A percentile compares a stretch with the other conserved stretches of the same genome.
phyloP scores from a whole-genome alignment of 116 monocot genomes.

The Cymodocea nodosa region DNA sequence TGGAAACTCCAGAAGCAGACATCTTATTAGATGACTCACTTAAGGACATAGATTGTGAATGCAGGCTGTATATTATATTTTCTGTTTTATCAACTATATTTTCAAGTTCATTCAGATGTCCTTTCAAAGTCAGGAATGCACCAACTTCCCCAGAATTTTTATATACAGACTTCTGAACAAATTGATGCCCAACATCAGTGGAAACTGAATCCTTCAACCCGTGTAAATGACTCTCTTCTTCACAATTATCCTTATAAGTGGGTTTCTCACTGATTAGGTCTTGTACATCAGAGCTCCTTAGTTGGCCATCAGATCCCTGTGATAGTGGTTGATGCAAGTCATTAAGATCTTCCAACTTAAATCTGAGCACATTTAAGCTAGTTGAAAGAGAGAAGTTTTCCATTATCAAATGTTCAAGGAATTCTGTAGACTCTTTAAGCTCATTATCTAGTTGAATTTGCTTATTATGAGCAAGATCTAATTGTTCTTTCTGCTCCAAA shows the following conservation, averaged over 20 bases:
- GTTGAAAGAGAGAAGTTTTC: constrained; percentile 50
- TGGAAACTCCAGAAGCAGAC: constrained; percentile 53
- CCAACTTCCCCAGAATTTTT: constrained; percentile 11
- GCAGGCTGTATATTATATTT: constrained; percentile 40
- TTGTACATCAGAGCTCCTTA: background rate
- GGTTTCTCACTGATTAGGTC: background rate
- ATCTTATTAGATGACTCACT: constrained; percentile 26
- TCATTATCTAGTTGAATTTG: constrained; percentile 35
- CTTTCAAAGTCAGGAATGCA: constrained; percentile 22
- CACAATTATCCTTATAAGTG: constrained; percentile 4
- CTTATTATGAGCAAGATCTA: constrained; percentile 27
- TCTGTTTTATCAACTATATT: constrained; percentile 40
- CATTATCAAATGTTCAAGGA: constrained; percentile 40
- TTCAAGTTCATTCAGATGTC: constrained; percentile 36
- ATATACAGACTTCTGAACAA: constrained; percentile 8
- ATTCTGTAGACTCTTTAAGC: constrained; percentile 30
- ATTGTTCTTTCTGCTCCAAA: constrained; percentile 38
- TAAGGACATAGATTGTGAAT: constrained; percentile 26
- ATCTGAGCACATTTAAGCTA: constrained; percentile 33
- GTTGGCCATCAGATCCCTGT: constrained; percentile 7
- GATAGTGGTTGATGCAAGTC: constrained; percentile 5
- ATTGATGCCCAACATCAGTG: background rate
- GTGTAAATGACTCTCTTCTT: background rate
- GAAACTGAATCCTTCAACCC: background rate
- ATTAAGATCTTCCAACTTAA: constrained; percentile 42